phyloP scores from a whole-genome alignment of 2,329 filamentous ascomycete genomes.

The Clathrospora elynae region DNA sequence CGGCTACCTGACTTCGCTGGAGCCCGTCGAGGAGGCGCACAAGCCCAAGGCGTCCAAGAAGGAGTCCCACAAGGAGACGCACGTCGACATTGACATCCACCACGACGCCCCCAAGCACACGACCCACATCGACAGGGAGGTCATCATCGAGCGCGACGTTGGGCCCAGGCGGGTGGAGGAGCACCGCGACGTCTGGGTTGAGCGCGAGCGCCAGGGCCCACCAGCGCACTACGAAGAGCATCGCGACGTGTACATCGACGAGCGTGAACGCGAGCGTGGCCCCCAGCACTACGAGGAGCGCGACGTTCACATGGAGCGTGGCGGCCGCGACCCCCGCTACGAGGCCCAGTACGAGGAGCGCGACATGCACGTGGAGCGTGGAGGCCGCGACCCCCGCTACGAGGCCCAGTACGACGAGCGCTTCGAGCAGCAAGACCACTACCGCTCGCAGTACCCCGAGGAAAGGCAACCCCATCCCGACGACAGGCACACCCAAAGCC shows the following conservation, averaged over 20 bases:
- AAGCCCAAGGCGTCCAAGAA: conserved; percentile 26
- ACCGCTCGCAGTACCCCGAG: conserved; percentile 26
- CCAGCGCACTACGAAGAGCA: conserved; percentile 27
- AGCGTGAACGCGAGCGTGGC: conserved; percentile 20
- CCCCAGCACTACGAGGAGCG: conserved; percentile 35
- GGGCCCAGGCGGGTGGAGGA: conserved; percentile 36
- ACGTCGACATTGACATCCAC: conserved; percentile 42
- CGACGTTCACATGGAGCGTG: conserved; percentile 32
- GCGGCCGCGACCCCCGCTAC: conserved; percentile 25
- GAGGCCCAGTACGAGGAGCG: conserved; percentile 30
- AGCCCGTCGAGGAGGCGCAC: conserved; percentile 36
- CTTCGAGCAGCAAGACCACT: conserved; percentile 28
- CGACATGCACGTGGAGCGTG: conserved; percentile 32
- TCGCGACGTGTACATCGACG: conserved; percentile 37
- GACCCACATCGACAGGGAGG: conserved; percentile 37
- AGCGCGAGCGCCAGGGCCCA: conserved; percentile 35
- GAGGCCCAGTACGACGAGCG: conserved; percentile 28
- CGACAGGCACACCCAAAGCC: conserved; percentile 13
- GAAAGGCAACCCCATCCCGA: too few species aligned
- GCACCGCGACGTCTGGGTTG: conserved; percentile 37
- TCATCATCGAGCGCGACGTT: conserved; percentile 36
- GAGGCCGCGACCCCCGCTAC: conserved; percentile 18
- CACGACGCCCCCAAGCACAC: conserved; percentile 30
- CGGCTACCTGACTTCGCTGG: conserved; percentile 42
- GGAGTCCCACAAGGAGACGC: conserved; percentile 29